These are phyloP conservation scores for Caryopteris hybrid DNA, from an alignment of 305 asterid species.

Conservation along the genomic window DNA sequence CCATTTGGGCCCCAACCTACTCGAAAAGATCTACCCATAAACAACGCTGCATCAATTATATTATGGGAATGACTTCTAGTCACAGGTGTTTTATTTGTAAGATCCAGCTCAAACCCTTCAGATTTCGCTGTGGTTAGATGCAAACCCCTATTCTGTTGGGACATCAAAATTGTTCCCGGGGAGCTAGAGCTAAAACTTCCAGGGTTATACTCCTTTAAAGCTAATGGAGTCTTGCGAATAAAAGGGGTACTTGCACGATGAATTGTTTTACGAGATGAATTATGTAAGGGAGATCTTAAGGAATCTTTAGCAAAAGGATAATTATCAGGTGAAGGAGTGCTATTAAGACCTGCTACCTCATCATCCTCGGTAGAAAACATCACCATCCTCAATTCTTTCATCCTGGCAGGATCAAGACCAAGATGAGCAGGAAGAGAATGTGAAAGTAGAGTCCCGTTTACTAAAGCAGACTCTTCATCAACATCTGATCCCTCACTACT, in stretches of 20 bases:
- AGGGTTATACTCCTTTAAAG: conserved; percentile 67
- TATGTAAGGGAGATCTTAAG: conserved; percentile 52
- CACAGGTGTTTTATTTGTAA: conserved; percentile 58
- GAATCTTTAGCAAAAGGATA: conserved; percentile 46
- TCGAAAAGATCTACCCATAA: conserved; percentile 96
- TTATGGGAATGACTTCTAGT: conserved; percentile 54
- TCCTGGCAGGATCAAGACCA: conserved; percentile 82
- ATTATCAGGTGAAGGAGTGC: conserved; percentile 38
- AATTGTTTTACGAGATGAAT: conserved; percentile 32
- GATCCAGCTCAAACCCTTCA: conserved; percentile 73
- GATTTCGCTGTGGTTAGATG: conserved; percentile 43
- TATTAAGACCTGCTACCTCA: conserved; percentile 42
- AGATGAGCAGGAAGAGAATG: conserved; percentile 98
- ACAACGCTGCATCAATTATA: conserved; percentile 87
- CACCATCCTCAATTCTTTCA: conserved; percentile 80
- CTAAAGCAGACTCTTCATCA: conserved; percentile 47
- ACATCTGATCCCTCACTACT: conserved; percentile 50
- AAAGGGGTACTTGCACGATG: conserved; percentile 40
- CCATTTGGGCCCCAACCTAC: conserved; percentile 99
- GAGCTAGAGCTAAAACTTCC: conserved; percentile 62
- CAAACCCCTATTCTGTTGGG: conserved; percentile 66
- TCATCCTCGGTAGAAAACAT: conserved; percentile 66
- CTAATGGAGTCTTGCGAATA: conserved; percentile 82
- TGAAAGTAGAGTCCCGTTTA: conserved; percentile 51
- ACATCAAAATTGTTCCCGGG: conserved; percentile 69